These are phyloP conservation scores for Salvia sclarea DNA, from an alignment of 305 asterid species.

Conservation along the genomic window DNA sequence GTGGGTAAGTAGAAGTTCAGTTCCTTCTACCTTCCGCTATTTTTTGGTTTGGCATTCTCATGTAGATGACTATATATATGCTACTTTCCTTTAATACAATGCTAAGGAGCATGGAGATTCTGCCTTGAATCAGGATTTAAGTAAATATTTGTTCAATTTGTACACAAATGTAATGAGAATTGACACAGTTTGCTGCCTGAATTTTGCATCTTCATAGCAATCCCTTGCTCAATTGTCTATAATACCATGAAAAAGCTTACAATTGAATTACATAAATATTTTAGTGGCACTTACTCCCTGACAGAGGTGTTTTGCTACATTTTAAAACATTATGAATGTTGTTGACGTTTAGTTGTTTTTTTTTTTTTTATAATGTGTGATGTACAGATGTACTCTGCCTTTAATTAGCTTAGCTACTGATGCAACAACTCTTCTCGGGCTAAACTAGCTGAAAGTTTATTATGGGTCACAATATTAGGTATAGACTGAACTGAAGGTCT, in stretches of 20 bases:
- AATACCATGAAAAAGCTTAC: background rate
- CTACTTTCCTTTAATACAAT: slow-evolving; percentile 1
- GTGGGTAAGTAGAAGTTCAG: slow-evolving; percentile 51
- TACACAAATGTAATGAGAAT: slow-evolving; percentile 11
- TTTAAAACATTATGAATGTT: slow-evolving; percentile 9
- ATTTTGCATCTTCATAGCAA: slow-evolving; percentile 17
- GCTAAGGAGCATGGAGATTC: slow-evolving; percentile 4
- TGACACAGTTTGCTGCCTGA: background rate
- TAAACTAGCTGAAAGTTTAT: background rate
- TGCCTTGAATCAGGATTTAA: slow-evolving; percentile 8
- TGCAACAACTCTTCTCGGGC: background rate
- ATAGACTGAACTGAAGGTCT: too few relatives aligned
- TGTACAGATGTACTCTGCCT: background rate
- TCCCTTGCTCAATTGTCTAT: slow-evolving; percentile 5
- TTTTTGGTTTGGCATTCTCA: slow-evolving; percentile 20
- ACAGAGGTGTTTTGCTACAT: background rate
- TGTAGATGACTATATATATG: slow-evolving; percentile 4
- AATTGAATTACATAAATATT: background rate
- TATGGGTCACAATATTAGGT: too few relatives aligned
- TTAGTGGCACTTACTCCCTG: slow-evolving; percentile 12
- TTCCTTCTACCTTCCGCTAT: background rate
- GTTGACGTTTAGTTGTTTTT: slow-evolving; percentile 10
- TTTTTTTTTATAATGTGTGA: slow-evolving; percentile 23
- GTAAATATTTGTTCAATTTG: slow-evolving; percentile 6
- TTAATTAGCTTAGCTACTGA: slow-evolving; percentile 14